phyloP scores from a whole-genome alignment of 2,329 filamentous ascomycete species.

The Xylaria sp. region DNA sequence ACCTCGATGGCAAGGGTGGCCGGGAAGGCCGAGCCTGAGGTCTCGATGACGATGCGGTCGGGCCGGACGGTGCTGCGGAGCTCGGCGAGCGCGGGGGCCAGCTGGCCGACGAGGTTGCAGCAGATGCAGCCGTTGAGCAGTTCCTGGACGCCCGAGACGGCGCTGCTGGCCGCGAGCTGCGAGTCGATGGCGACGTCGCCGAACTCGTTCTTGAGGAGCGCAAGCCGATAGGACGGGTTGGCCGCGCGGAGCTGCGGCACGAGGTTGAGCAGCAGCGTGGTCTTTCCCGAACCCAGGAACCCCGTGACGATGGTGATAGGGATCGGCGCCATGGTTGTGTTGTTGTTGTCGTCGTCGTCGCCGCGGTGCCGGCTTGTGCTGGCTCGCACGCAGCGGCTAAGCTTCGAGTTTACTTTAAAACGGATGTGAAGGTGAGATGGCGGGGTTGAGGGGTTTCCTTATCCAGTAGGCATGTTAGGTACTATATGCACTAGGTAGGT shows the following conservation, averaged over 20 bases:
- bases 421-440: conserved; percentile 2
- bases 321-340: conserved; percentile 70
- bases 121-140: conserved; percentile 98
- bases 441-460: conserved; percentile 32
- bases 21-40: conserved; percentile 86
- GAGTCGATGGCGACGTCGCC: conserved; percentile 94
- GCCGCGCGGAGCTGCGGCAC: conserved; percentile 85
- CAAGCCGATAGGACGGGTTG: conserved; percentile 82
- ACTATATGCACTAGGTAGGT: background rate
- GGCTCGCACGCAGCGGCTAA: background rate
- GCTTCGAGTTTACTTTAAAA: background rate
- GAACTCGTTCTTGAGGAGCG: conserved; percentile 97
- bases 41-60: conserved; percentile 94
- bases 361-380: conserved; percentile 1
- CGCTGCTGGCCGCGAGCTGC: conserved; percentile 82
- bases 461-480: too few species aligned
- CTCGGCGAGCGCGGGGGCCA: conserved; percentile 81
- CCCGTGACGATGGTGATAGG: conserved; percentile 96
- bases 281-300: conserved; percentile 96
- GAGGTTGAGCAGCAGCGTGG: conserved; percentile 93
- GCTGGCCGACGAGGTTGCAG: conserved; percentile 95
- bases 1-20: conserved; percentile 92
- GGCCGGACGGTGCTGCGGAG: conserved; percentile 70
- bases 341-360: background rate
- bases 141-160: conserved; percentile 91